phyloP scores from a whole-genome alignment of 179 eudicot genomes.

The Pouteria campechiana region DNA sequence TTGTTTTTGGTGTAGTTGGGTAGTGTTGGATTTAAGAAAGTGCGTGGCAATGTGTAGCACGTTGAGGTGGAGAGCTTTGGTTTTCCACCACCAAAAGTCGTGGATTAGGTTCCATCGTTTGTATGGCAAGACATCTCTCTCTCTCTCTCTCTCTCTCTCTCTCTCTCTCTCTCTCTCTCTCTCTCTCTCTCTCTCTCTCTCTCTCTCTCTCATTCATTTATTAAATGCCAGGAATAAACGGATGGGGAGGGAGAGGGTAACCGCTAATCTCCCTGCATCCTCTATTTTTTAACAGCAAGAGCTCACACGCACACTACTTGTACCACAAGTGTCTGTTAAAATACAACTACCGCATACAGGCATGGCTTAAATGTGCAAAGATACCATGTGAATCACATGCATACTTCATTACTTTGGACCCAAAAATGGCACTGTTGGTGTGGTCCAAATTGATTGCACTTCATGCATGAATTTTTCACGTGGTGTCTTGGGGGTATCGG shows the following conservation, averaged over 20 bases:
- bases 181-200: neutral
- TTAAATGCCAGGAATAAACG: neutral
- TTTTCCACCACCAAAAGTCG: conserved; percentile 3
- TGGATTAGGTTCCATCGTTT: conserved; percentile 11
- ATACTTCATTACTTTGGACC: no score
- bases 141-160: neutral
- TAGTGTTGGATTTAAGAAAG: no score
- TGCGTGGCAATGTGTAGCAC: no score
- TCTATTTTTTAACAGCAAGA: neutral
- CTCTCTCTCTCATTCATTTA: conserved; percentile 4
- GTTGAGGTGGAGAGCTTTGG: neutral
- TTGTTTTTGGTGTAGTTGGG: neutral
- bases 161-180: neutral
- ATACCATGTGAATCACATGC: no score
- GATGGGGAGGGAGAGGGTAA: neutral
- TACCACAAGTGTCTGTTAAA: no score
- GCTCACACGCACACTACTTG: no score
- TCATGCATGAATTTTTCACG: no score
- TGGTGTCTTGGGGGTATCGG: no score
- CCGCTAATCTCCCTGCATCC: neutral
- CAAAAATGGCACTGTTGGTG: no score
- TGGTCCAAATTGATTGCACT: no score
- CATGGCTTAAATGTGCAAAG: no score
- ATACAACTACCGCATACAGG: no score
- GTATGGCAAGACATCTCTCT: conserved; percentile 9